Evolutionary conservation across 179 eudicot species (phyloP).

Genomic region (Drosera spatulata): DNA sequence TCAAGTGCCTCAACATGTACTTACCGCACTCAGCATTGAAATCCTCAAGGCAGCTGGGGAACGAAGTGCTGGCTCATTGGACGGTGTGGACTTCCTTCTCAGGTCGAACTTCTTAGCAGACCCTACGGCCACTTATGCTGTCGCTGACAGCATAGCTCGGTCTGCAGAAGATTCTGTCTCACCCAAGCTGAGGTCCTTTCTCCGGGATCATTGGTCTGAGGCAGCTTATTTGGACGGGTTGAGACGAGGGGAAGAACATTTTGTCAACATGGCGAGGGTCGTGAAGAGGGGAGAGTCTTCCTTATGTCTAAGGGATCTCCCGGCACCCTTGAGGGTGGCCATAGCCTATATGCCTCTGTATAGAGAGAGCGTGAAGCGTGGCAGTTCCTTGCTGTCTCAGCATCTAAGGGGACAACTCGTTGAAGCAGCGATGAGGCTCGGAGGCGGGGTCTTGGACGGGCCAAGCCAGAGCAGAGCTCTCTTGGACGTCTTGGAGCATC

Average conservation of each 20-base stretch:
- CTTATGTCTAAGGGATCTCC: slow-evolving; percentile 61
- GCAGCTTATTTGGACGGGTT: slow-evolving; percentile 51
- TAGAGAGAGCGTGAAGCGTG: slow-evolving; percentile 56
- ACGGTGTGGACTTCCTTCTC: slow-evolving; percentile 89
- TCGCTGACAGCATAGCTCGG: slow-evolving; percentile 76
- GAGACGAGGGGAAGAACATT: slow-evolving; percentile 56
- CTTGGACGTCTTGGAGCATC: slow-evolving; percentile 66
- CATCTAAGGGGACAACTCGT: slow-evolving; percentile 73
- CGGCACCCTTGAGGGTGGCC: slow-evolving; percentile 70
- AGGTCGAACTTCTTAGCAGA: slow-evolving; percentile 72
- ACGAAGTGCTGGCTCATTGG: slow-evolving; percentile 90
- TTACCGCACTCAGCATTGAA: slow-evolving; percentile 87
- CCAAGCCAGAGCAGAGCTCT: slow-evolving; percentile 45
- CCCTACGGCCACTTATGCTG: slow-evolving; percentile 73
- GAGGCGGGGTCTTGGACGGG: slow-evolving; percentile 32
- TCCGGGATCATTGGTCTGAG: slow-evolving; percentile 76
- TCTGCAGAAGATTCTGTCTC: slow-evolving; percentile 70
- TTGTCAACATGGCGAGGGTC: slow-evolving; percentile 55
- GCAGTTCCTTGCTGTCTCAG: slow-evolving; percentile 75
- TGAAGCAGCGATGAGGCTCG: slow-evolving; percentile 75
- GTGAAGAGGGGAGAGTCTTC: slow-evolving; percentile 70
- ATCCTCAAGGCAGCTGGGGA: slow-evolving; percentile 98
- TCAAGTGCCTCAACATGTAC: slow-evolving; percentile 86
- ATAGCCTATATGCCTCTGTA: slow-evolving; percentile 87
- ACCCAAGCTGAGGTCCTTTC: slow-evolving; percentile 57